Percentiles rank a stretch among this genome's conserved stretches.
These are phyloP conservation scores for Phytophthora megakarya DNA, from an alignment of 352 stramenopile genomes.

Conservation along the genomic window DNA sequence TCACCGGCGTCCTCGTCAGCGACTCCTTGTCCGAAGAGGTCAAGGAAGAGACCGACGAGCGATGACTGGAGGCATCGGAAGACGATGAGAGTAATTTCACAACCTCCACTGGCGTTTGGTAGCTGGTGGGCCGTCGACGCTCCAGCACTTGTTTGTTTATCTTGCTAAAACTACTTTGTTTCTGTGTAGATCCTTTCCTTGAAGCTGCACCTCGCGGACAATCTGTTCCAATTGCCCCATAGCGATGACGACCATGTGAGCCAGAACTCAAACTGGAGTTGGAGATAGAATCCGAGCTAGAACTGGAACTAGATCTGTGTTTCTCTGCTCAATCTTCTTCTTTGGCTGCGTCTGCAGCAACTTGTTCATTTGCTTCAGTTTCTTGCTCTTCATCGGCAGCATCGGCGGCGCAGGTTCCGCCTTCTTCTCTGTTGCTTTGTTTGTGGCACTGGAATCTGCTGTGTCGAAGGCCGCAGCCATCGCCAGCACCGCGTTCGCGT, in stretches of 20 bases:
- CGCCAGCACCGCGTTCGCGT: conserved; percentile 37
- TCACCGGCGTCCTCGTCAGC: neutral
- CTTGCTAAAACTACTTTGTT: neutral
- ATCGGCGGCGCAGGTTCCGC: conserved; percentile 12
- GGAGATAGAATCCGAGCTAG: neutral
- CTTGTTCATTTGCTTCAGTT: conserved; percentile 2
- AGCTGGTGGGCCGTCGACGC: conserved; percentile 1
- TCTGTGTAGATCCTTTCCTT: neutral
- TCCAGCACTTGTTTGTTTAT: neutral
- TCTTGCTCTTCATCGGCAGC: conserved; percentile 19
- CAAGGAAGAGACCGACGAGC: conserved; percentile 9
- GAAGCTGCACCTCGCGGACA: neutral
- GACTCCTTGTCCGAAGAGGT: conserved; percentile 19
- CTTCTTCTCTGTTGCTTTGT: conserved; percentile 25
- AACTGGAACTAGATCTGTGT: conserved; percentile 11
- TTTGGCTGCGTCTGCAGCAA: neutral
- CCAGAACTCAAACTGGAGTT: too few species aligned
- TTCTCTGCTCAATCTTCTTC: conserved; percentile 4
- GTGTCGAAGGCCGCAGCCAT: conserved; percentile 33
- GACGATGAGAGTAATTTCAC: conserved; percentile 35
- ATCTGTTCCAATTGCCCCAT: neutral
- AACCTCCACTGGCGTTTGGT: conserved; percentile 6
- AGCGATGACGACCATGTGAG: neutral
- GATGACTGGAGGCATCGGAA: conserved; percentile 10
- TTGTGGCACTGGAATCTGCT: neutral